Evolutionary conservation across 805 yeast species (phyloP).

Genomic region (Suhomyces emberorum): DNA sequence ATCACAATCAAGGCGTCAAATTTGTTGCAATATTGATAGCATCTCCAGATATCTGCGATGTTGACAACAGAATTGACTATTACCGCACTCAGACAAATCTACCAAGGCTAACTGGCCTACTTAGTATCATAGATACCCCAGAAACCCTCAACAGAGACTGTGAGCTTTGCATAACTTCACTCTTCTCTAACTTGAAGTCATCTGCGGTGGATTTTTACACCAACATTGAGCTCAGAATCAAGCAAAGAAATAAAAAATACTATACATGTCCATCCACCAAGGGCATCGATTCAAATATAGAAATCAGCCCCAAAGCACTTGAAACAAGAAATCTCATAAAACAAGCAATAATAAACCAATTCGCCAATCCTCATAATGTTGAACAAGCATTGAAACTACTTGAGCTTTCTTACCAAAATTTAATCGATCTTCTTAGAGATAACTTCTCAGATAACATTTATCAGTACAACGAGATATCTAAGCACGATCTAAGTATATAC

Average conservation of each 20-base stretch:
- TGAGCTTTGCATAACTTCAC: slow-evolving; percentile 28
- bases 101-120: slow-evolving; percentile 28
- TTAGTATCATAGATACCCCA: slow-evolving; percentile 18
- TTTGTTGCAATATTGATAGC: slow-evolving; percentile 23
- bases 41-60: slow-evolving; percentile 12
- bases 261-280: slow-evolving; percentile 30
- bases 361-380: slow-evolving; percentile 30
- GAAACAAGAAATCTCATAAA: slow-evolving; percentile 38
- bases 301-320: slow-evolving; percentile 33
- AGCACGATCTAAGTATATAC: slow-evolving; percentile 30
- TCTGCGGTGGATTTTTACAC: slow-evolving; percentile 33
- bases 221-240: slow-evolving; percentile 28
- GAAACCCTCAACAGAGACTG: slow-evolving; percentile 23
- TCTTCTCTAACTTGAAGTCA: slow-evolving; percentile 28
- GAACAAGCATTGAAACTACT: slow-evolving; percentile 26
- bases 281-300: slow-evolving; percentile 25
- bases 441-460: slow-evolving; percentile 8
- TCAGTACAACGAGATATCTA: slow-evolving; percentile 10
- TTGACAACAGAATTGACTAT: slow-evolving; percentile 17
- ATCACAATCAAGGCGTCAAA: slow-evolving; percentile 11
- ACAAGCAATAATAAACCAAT: slow-evolving; percentile 32
- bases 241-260: slow-evolving; percentile 34
- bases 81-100: slow-evolving; percentile 28
- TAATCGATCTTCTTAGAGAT: slow-evolving; percentile 23
- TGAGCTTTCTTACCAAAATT: slow-evolving; percentile 33